Evolutionary conservation across 1,284 basidiomycete species (phyloP).

Genomic region (Fomitopsis schrenkii): DNA sequence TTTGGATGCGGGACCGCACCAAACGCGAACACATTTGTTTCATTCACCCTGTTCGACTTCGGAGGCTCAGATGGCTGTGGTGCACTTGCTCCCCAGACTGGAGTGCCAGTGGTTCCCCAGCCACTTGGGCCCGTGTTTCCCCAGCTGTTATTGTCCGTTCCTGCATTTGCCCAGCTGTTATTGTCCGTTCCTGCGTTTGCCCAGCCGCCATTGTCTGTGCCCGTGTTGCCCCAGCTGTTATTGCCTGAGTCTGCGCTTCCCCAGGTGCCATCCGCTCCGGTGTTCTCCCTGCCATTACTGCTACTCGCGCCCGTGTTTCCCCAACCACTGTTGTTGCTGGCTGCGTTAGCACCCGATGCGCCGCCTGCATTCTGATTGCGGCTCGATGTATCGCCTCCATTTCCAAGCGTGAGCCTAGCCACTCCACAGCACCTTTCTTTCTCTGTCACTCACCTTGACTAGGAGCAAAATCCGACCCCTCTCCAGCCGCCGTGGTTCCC

Average conservation of each 20-base stretch:
- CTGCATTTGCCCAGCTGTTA: background rate
- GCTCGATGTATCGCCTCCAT: too few relatives aligned
- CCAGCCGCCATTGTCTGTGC: background rate
- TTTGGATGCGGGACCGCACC: background rate
- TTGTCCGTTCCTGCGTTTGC: background rate
- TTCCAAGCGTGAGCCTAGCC: too few relatives aligned
- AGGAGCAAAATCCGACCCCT: too few relatives aligned
- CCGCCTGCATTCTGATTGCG: too few relatives aligned
- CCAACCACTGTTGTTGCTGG: background rate
- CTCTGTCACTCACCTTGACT: too few relatives aligned
- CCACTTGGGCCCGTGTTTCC: background rate
- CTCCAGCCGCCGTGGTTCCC: too few relatives aligned
- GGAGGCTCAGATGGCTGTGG: background rate
- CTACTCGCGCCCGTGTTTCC: background rate
- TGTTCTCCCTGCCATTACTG: too few relatives aligned
- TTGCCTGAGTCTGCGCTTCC: background rate
- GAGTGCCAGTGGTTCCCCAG: background rate
- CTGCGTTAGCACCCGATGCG: too few relatives aligned
- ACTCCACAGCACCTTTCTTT: too few relatives aligned
- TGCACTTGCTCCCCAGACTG: background rate
- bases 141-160: background rate
- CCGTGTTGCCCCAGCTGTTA: background rate
- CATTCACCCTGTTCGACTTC: background rate
- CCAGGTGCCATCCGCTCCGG: background rate
- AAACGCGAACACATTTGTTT: background rate